Evolutionary conservation across 2,329 filamentous ascomycete species (phyloP).

Genomic region (Colletotrichum liriopes): DNA sequence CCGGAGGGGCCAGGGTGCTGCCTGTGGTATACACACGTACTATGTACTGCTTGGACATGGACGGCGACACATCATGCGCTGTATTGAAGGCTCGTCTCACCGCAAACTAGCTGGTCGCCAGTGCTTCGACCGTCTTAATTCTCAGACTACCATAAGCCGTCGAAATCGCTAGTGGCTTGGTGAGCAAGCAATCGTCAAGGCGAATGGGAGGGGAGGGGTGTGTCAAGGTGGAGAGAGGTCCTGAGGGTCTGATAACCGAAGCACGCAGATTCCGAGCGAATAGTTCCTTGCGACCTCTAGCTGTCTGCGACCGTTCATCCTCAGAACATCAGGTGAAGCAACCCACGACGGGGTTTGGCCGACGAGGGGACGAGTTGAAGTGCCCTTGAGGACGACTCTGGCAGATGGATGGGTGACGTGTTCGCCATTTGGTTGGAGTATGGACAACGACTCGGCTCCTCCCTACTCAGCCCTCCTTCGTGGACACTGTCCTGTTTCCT

Average conservation of each 20-base stretch:
- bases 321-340: constrained; percentile 34
- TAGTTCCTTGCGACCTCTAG: neutral
- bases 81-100: constrained; percentile 4
- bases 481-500: constrained; percentile 22
- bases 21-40: neutral
- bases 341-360: constrained; percentile 12
- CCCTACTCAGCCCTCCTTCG: constrained; percentile 11
- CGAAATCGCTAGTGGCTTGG: neutral
- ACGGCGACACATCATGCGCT: constrained; percentile 6
- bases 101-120: neutral
- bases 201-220: neutral
- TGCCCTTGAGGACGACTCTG: neutral
- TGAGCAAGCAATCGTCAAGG: neutral
- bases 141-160: neutral
- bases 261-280: constrained; percentile 13
- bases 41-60: neutral
- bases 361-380: constrained; percentile 26
- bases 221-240: neutral
- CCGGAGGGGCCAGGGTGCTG: constrained; percentile 6
- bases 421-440: constrained; percentile 1
- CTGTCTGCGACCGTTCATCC: constrained; percentile 1
- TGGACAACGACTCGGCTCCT: constrained; percentile 2
- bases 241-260: neutral
- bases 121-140: constrained; percentile 14
- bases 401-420: neutral